Conservation (phyloP, 2,329 filamentous ascomycete species). For the Nemania bipapillata region DNA sequence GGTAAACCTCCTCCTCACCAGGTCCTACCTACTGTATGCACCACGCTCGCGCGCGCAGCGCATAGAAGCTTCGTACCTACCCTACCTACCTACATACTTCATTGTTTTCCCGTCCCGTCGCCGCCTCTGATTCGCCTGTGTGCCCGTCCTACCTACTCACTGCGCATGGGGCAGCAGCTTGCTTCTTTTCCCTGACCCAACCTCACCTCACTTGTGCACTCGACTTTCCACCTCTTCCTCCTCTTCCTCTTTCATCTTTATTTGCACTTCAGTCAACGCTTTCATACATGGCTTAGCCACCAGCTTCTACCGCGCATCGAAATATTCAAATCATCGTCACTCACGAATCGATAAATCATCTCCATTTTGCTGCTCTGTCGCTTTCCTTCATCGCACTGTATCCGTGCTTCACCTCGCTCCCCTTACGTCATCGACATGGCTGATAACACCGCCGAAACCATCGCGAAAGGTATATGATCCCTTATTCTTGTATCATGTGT, state of each 20-base stretch:
- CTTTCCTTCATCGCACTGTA: constrained; percentile 41
- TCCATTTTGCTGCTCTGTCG: constrained; percentile 22
- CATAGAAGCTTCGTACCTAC: constrained; percentile 33
- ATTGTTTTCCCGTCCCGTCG: constrained; percentile 48
- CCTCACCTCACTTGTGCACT: constrained; percentile 45
- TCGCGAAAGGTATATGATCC: constrained; percentile 49
- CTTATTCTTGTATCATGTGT: constrained; percentile 28
- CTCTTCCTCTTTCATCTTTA: constrained; percentile 24
- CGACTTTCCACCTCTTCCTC: constrained; percentile 30
- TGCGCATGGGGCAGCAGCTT: constrained; percentile 45
- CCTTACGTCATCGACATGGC: constrained; percentile 54
- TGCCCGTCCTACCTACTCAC: constrained; percentile 44
- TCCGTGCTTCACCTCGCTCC: constrained; percentile 34
- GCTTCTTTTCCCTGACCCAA: constrained; percentile 41
- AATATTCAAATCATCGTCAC: constrained; percentile 14
- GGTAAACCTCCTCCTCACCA: constrained; percentile 32
- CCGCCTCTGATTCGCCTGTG: constrained; percentile 46
- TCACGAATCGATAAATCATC: constrained; percentile 25
- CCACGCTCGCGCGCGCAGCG: constrained; percentile 6
- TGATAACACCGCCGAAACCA: constrained; percentile 45
- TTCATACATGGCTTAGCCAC: constrained; percentile 14
- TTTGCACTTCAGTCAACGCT: constrained; percentile 19
- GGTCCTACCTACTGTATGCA: not conserved
- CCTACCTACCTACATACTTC: too few species aligned
- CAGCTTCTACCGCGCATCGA: constrained; percentile 7